phyloP scores from a whole-genome alignment of 768 basidiomycete genomes.

The Crepidotus variabilis region DNA sequence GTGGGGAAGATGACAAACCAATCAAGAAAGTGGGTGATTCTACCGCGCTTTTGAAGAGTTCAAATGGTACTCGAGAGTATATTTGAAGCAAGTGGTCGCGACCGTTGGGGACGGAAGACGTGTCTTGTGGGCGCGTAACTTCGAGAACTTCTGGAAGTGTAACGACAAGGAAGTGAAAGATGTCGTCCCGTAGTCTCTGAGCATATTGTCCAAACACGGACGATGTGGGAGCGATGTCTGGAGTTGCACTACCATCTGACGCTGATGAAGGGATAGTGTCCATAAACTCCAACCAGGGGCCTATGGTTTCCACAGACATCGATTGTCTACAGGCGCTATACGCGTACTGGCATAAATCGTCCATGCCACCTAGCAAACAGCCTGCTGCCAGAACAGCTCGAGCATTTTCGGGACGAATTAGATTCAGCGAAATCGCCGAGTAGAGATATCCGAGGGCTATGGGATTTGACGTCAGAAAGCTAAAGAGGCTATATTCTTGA shows the following conservation, averaged over 20 bases:
- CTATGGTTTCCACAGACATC: constrained; percentile 71
- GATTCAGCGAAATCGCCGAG: constrained; percentile 64
- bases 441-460: constrained; percentile 79
- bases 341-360: constrained; percentile 75
- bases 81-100: constrained; percentile 71
- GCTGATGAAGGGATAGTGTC: constrained; percentile 46
- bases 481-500: not conserved
- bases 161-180: constrained; percentile 74
- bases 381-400: constrained; percentile 83
- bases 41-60: constrained; percentile 79
- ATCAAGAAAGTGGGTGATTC: constrained; percentile 79
- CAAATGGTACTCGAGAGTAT: constrained; percentile 81
- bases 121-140: constrained; percentile 36
- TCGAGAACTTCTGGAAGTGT: constrained; percentile 68
- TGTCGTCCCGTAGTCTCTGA: constrained; percentile 70
- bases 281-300: constrained; percentile 75
- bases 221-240: constrained; percentile 39
- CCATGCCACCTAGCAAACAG: constrained; percentile 83
- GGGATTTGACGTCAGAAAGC: constrained; percentile 8
- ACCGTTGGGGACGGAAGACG: constrained; percentile 43
- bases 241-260: constrained; percentile 48
- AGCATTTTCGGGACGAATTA: constrained; percentile 75
- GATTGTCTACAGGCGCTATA: constrained; percentile 76
- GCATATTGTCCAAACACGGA: constrained; percentile 77
- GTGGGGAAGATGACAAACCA: constrained; percentile 38